phyloP scores from a whole-genome alignment of 345 rosid genomes.

The Eucalyptus tenuipes region DNA sequence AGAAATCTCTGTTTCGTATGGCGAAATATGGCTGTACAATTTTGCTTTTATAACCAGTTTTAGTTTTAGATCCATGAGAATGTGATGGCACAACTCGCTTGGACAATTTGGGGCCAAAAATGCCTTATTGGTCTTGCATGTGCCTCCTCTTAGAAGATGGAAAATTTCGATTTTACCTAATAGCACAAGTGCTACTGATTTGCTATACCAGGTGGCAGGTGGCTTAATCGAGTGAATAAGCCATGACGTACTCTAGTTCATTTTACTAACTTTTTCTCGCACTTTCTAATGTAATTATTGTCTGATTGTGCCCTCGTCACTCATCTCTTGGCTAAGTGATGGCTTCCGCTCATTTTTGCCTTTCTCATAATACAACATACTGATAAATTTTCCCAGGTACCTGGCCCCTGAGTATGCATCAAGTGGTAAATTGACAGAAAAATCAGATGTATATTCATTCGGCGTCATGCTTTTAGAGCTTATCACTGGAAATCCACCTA shows the following conservation, averaged over 20 bases:
- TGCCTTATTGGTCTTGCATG: neutral
- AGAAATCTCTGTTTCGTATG: neutral
- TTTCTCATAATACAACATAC: neutral
- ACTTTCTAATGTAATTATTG: neutral
- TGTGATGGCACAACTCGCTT: neutral
- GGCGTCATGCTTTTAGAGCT: conserved; percentile 77
- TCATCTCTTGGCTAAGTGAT: neutral
- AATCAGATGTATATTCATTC: conserved; percentile 69
- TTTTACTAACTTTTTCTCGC: neutral
- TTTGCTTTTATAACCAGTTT: neutral
- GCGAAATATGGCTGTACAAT: neutral
- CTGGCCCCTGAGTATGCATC: conserved; percentile 84
- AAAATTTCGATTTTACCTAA: neutral
- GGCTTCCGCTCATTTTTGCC: neutral
- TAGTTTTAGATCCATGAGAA: neutral
- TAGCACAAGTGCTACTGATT: neutral
- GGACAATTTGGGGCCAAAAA: neutral
- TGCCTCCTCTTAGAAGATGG: neutral
- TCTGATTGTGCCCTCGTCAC: neutral
- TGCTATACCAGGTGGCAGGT: neutral
- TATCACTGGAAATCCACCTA: conserved; percentile 55
- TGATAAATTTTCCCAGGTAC: conserved; percentile 22
- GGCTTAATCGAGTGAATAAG: neutral
- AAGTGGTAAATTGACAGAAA: conserved; percentile 68
- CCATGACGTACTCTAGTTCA: neutral